Base-by-base conservation (phyloP, 495 filamentous ascomycete genomes). In the Tuber indicum region DNA sequence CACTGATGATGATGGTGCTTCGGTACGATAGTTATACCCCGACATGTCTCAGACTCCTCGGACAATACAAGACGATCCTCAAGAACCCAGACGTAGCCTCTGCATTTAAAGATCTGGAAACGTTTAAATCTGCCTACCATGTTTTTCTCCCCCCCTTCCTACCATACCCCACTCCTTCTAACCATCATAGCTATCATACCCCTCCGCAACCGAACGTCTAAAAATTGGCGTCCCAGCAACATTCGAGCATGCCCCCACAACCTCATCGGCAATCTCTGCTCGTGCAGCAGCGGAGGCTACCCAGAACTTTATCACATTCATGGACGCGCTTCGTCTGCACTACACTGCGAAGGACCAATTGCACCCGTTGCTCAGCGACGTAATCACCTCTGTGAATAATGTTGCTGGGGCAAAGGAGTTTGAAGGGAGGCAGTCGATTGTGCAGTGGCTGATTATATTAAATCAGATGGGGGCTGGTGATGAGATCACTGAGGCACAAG, bases 401-500 rank as follows among this genome's bases (percentile, higher is more conserved):
- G 96, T 98, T 77, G 97, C 95, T 21, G 75, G 76, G 14, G 77
- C 76, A 17, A 87, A 89, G 62, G 96, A 98, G 74, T 99, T 98
- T 84, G 93, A 97, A 77, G 93, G 91, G 79, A 90, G 95, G 81
- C 93, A 92, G 66, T 98, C 98, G 87, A 98, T 99, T 81, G 93
- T 99, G 66, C 93, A 96, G 83, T 99, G 96, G 96, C 87, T 99
- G 80, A 99, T 99, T 81, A 90, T 92, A 42, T 86, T 99, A 79
- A 98, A 99, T 84, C 94, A 97, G 84, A 98, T 98, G 96, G 91
- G 93, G 79, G 94, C 93, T 36, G 93, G 93, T 3, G 94, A 98
- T 78, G 94, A 97, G 84, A 85, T 99, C 81, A 91, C 87, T 75
- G 92, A 97, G 81, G 91, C 94, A 23, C 93, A 98, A 85, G 91